Conservation (phyloP, 495 filamentous ascomycete genomes). For the Podospora australis region DNA sequence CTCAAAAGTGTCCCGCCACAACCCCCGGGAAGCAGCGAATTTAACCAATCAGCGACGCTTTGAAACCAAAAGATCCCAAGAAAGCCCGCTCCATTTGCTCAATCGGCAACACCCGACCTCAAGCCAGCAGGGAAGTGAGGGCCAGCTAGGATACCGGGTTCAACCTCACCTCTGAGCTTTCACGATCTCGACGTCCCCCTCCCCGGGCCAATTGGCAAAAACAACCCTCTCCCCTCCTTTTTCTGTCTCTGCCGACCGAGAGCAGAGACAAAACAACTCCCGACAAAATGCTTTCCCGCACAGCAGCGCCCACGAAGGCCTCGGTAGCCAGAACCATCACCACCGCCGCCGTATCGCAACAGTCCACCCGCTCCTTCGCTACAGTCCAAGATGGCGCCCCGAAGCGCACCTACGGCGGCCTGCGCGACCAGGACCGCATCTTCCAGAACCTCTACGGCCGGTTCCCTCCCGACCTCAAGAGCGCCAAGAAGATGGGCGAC, state of each 20-base stretch:
- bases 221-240: conserved; percentile 31
- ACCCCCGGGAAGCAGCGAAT: background rate
- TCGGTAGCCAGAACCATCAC: conserved; percentile 35
- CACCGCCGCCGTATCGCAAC: conserved; percentile 21
- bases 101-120: conserved; percentile 11
- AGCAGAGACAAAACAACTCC: conserved; percentile 25
- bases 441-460: conserved; percentile 97
- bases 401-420: conserved; percentile 72
- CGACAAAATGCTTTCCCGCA: conserved; percentile 43
- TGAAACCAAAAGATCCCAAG: conserved; percentile 26
- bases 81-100: conserved; percentile 17
- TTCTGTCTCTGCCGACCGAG: conserved; percentile 35
- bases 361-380: conserved; percentile 51
- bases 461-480: conserved; percentile 82
- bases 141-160: too few relatives aligned
- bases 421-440: conserved; percentile 94
- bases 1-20: conserved; percentile 10
- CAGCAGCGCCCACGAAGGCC: conserved; percentile 38
- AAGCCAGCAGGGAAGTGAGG: too few relatives aligned
- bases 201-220: conserved; percentile 36
- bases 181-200: conserved; percentile 7
- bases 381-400: conserved; percentile 77
- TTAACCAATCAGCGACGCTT: conserved; percentile 22
- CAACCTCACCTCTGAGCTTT: too few relatives aligned
- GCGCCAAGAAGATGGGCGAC: conserved; percentile 96